Evolutionary conservation across 2,329 filamentous ascomycete genomes (phyloP), one percentile per base, ranked within the genome.

Genomic region (Talaromyces sp.): DNA sequence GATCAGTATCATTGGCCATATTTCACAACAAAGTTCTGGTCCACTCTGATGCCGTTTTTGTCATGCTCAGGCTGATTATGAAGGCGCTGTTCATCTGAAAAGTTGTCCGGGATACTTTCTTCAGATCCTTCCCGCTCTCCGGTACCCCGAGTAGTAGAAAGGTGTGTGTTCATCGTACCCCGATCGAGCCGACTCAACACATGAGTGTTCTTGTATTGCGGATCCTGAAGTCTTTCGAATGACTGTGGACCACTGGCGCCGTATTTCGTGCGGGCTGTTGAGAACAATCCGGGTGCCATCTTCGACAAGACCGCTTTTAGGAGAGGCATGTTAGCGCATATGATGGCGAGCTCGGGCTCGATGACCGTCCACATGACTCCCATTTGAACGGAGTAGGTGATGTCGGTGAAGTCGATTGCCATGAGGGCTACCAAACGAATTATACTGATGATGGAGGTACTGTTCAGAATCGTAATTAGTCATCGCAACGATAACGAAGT

Each of bases 311-410:
- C 8, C 3, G 47, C 47, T 5, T 50, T 50, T 0, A 31, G 7
- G 24, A 50, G 31, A 4, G 47, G 47, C 47, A 50, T 50, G 24
- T 50, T 50, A 14, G 47, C 47, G 14, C 47, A 50, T 24, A 50
- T 50, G 16, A 62, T 37, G 43, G 47, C 59, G 2, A 62, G 33
- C 24, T 47, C 47, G 2, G 59, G 59, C 41, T 62, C 59, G 10
- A 62, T 31, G 24, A 43, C 54, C 16, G 33, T 58, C 54, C 39
- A 58, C 54, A 58, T 58, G 16, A 58, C 54, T 58, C 39, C 33
- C 33, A 37, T 37, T 11, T 58, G 35, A 14, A 39, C 39, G 54
- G 54, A 58, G 39, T 58, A 58, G 1, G 54, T 58, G 33, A 58
- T 58, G 39, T 43, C 47, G 24, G 47, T 50, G 47, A 50, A 50